phyloP scores from a whole-genome alignment of 2,329 filamentous ascomycete genomes.

The Parastagonospora nodorum region DNA sequence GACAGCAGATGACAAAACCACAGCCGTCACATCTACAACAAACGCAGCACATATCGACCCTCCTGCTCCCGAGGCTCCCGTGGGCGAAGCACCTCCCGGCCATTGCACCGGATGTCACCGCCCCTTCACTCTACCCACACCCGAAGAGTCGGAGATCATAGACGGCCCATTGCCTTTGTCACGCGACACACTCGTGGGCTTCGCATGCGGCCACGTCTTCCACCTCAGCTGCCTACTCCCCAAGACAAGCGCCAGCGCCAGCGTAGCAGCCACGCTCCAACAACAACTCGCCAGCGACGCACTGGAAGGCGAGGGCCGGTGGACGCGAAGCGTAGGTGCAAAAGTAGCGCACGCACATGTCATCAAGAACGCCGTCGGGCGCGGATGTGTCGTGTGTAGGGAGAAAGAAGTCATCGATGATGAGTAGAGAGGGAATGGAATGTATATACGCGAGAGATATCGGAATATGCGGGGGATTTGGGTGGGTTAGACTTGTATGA shows the following conservation, averaged over 20 bases:
- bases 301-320: constrained; percentile 51
- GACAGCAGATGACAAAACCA: constrained; percentile 27
- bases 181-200: constrained; percentile 74
- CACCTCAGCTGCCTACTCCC: constrained; percentile 73
- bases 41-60: constrained; percentile 30
- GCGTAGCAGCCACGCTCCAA: constrained; percentile 52
- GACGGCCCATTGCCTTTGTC: constrained; percentile 33
- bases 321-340: constrained; percentile 69
- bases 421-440: constrained; percentile 6
- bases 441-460: too few species aligned
- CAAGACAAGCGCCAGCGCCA: constrained; percentile 49
- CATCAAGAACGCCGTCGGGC: constrained; percentile 75
- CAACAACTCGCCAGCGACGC: constrained; percentile 43
- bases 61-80: constrained; percentile 17
- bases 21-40: constrained; percentile 24
- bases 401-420: constrained; percentile 30
- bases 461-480: too few species aligned
- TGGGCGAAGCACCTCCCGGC: constrained; percentile 37
- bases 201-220: constrained; percentile 81
- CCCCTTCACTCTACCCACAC: constrained; percentile 38
- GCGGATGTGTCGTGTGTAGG: constrained; percentile 44
- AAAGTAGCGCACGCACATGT: constrained; percentile 69
- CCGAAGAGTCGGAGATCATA: constrained; percentile 33
- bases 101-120: constrained; percentile 42
- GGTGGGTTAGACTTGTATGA: too few species aligned